Evolutionary conservation across 2,329 filamentous ascomycete species (phyloP).

Genomic region (Hypocreales sp.): DNA sequence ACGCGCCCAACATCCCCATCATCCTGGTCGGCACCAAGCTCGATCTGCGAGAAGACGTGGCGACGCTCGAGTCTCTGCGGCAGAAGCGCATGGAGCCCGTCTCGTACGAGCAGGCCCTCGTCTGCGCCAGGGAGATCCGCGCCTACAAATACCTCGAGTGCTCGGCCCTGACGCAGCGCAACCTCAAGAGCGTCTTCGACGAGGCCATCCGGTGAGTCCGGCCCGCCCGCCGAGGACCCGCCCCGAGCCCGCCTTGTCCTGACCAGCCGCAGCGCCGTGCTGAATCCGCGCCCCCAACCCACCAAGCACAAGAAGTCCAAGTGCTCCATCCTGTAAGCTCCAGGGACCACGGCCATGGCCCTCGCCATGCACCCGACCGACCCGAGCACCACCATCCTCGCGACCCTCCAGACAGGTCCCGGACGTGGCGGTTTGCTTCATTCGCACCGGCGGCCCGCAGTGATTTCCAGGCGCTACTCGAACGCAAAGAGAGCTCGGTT

Average conservation of each 20-base stretch:
- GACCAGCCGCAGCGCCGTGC: slow-evolving; percentile 44
- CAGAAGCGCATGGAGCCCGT: slow-evolving; percentile 87
- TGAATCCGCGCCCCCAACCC: slow-evolving; percentile 48
- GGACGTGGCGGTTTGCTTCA: no score
- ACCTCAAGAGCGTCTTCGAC: slow-evolving; percentile 97
- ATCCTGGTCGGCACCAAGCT: slow-evolving; percentile 96
- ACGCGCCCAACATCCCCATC: slow-evolving; percentile 88
- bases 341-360: no score
- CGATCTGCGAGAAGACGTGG: slow-evolving; percentile 79
- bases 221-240: no score
- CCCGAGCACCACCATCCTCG: no score
- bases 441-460: no score
- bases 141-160: slow-evolving; percentile 98
- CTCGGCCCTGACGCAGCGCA: slow-evolving; percentile 89
- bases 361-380: background rate
- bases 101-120: slow-evolving; percentile 78
- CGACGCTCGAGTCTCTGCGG: slow-evolving; percentile 66
- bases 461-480: slow-evolving; percentile 1
- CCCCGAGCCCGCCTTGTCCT: no score
- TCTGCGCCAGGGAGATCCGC: slow-evolving; percentile 83
- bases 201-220: slow-evolving; percentile 79
- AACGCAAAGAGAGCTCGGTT: background rate
- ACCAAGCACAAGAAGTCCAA: slow-evolving; percentile 48
- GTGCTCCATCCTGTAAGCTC: slow-evolving; percentile 51
- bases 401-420: no score